Base-by-base conservation (phyloP, 2,329 filamentous ascomycete genomes). In the Hymenoscyphus occultus region DNA sequence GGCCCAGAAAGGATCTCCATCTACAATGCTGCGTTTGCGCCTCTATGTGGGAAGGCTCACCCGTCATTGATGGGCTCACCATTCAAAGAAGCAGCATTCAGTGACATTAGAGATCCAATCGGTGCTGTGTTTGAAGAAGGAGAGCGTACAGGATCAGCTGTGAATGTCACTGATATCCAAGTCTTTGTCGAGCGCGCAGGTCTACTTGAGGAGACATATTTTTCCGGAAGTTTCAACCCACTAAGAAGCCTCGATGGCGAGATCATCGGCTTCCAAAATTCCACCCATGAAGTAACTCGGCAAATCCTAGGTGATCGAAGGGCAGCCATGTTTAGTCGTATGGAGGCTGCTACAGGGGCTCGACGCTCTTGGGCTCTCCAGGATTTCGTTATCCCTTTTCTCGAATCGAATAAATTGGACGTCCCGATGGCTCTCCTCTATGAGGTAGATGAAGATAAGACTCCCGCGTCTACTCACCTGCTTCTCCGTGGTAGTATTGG, bases 351-450 rank as follows among this genome's bases (percentile, higher is more conserved):
- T 1, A 56, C 51, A 0, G 61, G 56, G 3, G 59, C 63, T 39
- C 63, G 68, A 32, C 56, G 56, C 9, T 56, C 63, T 57, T 54
- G 1, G 19, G 63, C 42, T 5, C 59, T 73, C 6, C 64, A 62
- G 39, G 62, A 59, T 19, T 64, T 67, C 35, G 54, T 74, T 9
- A 67, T 74, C 7, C 69, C 69, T 13, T 56, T 65, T 35, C 64
- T 74, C 13, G 60, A 70, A 48, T 64, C 62, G 0, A 72, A 74
- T 39, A 64, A 68, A 9, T 51, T 64, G 12, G 73, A 74, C 40
- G 70, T 74, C 12, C 65, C 71, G 12, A 71, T 74, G 70, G 71
- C 71, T 1, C 22, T 74, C 2, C 40, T 74, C 3, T 74, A 73
- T 39, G 69, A 70, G 48, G 56, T 66, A 12, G 73, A 74, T 56